Evolutionary conservation across 768 basidiomycete species (phyloP).

Genomic region (Tremella yokohamensis): DNA sequence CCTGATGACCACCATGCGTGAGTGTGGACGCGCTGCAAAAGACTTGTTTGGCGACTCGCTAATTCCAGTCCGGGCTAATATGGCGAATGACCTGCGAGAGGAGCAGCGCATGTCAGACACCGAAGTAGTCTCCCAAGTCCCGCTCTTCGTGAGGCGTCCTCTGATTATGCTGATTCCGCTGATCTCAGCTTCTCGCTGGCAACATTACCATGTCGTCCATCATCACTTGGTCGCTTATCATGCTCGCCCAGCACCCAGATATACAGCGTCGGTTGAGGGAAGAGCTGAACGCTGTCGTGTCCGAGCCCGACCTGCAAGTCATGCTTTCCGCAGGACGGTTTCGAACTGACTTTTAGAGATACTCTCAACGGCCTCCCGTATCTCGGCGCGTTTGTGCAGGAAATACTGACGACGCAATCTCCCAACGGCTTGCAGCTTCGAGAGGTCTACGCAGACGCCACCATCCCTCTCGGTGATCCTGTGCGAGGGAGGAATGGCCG

Average conservation of each 20-base stretch:
- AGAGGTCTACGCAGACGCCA: conserved; percentile 10
- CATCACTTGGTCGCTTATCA: conserved; percentile 71
- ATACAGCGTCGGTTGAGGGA: conserved; percentile 66
- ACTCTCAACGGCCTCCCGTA: conserved; percentile 62
- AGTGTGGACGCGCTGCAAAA: conserved; percentile 69
- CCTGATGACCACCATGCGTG: conserved; percentile 56
- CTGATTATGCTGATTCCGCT: not conserved
- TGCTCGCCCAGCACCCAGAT: conserved; percentile 65
- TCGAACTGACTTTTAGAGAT: conserved; percentile 55
- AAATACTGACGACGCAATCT: conserved; percentile 16
- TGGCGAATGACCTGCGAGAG: conserved; percentile 55
- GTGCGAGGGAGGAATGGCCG: conserved; percentile 22
- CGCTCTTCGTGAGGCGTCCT: not conserved
- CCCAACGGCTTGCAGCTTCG: conserved; percentile 18
- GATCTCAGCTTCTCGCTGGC: conserved; percentile 52
- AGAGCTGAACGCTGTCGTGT: conserved; percentile 57
- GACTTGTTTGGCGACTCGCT: conserved; percentile 55
- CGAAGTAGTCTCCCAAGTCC: conserved; percentile 52
- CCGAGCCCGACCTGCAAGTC: conserved; percentile 29
- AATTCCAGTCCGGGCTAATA: conserved; percentile 69
- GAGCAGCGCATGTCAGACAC: conserved; percentile 73
- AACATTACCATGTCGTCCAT: conserved; percentile 76
- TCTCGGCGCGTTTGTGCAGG: conserved; percentile 64
- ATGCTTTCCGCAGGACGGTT: not conserved
- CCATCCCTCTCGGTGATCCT: conserved; percentile 17